Conservation (phyloP, 2,329 filamentous ascomycete species). For the Fusarium pseudonygamai region DNA sequence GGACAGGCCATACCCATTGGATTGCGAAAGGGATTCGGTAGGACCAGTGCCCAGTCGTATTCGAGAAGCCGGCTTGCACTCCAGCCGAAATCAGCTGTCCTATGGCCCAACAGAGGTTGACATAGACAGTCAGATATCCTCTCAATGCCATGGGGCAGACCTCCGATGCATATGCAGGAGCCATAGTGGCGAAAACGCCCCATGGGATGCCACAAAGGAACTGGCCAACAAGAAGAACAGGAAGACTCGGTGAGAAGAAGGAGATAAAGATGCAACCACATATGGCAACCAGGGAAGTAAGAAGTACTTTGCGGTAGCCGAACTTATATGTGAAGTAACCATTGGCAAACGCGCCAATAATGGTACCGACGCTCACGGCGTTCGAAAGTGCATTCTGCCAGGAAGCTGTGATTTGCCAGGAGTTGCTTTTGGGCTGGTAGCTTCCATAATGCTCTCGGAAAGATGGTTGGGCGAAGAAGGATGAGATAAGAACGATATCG, state of each 20-base stretch:
- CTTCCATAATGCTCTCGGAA: conserved; percentile 42
- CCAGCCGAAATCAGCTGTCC: conserved; percentile 54
- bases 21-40: conserved; percentile 51
- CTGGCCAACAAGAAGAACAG: conserved; percentile 56
- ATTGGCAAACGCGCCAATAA: conserved; percentile 39
- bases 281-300: conserved; percentile 47
- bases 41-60: conserved; percentile 44
- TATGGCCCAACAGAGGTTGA: conserved; percentile 56
- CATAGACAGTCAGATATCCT: conserved; percentile 53
- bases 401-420: conserved; percentile 22
- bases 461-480: conserved; percentile 45
- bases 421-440: conserved; percentile 12
- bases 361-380: conserved; percentile 18
- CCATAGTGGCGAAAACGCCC: conserved; percentile 55
- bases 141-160: conserved; percentile 55
- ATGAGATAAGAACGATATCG: conserved; percentile 43
- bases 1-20: conserved; percentile 50
- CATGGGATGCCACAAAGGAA: conserved; percentile 57
- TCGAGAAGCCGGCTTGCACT: conserved; percentile 34
- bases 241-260: conserved; percentile 49
- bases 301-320: conserved; percentile 58
- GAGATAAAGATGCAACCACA: conserved; percentile 45
- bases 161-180: conserved; percentile 56
- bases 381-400: conserved; percentile 24
- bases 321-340: conserved; percentile 34